Evolutionary conservation across 176 grass and related monocot genomes (phyloP).

Genomic region (Ensete glaucum): DNA sequence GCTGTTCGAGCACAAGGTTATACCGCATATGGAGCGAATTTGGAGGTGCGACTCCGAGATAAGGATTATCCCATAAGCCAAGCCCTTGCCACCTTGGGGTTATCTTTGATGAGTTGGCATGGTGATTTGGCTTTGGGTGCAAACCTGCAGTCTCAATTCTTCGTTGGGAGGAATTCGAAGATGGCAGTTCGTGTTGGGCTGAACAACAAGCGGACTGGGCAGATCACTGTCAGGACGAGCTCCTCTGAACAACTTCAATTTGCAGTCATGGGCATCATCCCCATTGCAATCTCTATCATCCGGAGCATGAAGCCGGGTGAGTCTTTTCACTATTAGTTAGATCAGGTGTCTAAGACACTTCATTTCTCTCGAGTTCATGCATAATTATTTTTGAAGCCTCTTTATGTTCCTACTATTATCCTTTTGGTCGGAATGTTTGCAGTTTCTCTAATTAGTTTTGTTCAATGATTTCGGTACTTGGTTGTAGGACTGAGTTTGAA

Average conservation of each 20-base stretch:
- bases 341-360: not conserved
- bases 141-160: slow-evolving; percentile 84
- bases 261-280: slow-evolving; percentile 59
- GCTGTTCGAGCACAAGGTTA: slow-evolving; percentile 65
- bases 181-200: slow-evolving; percentile 66
- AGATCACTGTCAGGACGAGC: slow-evolving; percentile 67
- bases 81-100: slow-evolving; percentile 50
- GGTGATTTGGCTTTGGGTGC: slow-evolving; percentile 66
- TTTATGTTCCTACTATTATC: not conserved
- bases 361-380: too few relatives aligned
- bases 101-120: slow-evolving; percentile 79
- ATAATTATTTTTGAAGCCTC: not conserved
- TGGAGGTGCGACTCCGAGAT: slow-evolving; percentile 66
- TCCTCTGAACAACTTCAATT: slow-evolving; percentile 82
- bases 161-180: slow-evolving; percentile 58
- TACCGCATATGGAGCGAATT: slow-evolving; percentile 73
- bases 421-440: not conserved
- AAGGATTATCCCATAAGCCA: slow-evolving; percentile 73
- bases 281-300: slow-evolving; percentile 45
- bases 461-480: too few relatives aligned
- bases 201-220: slow-evolving; percentile 80
- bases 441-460: not conserved
- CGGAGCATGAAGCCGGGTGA: slow-evolving; percentile 36
- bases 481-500: too few relatives aligned
- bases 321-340: slow-evolving; percentile 33